Base-by-base conservation (phyloP, 2,329 filamentous ascomycete genomes). In the Trichoderma sp. region DNA sequence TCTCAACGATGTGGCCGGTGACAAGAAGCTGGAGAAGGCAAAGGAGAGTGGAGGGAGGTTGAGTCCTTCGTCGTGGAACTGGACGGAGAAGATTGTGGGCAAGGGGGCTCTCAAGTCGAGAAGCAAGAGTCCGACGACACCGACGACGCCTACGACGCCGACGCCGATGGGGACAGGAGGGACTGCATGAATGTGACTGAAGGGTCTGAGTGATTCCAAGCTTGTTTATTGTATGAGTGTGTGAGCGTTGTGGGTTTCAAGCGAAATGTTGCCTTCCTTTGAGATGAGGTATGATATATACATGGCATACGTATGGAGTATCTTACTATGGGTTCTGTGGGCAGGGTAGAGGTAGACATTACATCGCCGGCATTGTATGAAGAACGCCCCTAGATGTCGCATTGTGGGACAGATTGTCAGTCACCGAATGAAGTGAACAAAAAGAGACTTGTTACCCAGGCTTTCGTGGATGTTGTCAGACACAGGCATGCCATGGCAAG, bases 71-170 rank as follows among this genome's bases (percentile, higher is more conserved):
- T 69, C 71, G 10, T 85, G 82, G 82, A 83, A 80, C 69, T 85
- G 82, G 82, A 80, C 81, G 6, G 82, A 85, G 74, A 83, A 82
- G 72, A 84, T 85, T 74, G 82, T 81, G 15, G 82, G 82, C 19
- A 82, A 78, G 70, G 74, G 76, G 39, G 69, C 67, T 2, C 44
- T 48, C 24, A 59, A 65, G 6, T 41, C 50, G 3, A 55, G 50
- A 41, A 63, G 59, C 59, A 74, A 73, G 70, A 77, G 73, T 64
- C 74, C 71, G 19, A 52, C 34, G 19, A 58, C 17, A 9, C 12
- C 28, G n/a, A 52, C 24, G 34, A 45, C 17, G 9, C 34, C 34
- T 12, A 39, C 34, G 12, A 39, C 34, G 34, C 34, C 34, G 34
- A 39, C 34, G 10, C 10, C 34, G 5, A 39, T 39, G 34, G 34